Conservation (phyloP, 768 basidiomycete species). For the Russula dissimulans region DNA sequence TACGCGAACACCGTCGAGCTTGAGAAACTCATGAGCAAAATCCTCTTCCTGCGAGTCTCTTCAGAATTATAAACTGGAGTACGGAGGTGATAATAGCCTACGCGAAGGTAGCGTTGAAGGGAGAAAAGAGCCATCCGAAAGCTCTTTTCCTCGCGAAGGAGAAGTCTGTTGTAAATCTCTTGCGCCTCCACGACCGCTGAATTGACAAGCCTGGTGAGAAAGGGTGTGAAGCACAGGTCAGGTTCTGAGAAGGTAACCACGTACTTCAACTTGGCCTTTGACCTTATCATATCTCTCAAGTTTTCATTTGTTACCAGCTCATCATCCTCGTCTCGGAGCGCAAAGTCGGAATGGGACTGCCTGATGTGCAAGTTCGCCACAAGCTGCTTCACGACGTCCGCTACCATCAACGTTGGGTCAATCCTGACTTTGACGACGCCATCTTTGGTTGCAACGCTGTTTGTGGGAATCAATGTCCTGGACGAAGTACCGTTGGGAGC, state of each 20-base stretch:
- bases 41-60: conserved; percentile 55
- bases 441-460: conserved; percentile 71
- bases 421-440: conserved; percentile 79
- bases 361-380: conserved; percentile 74
- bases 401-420: conserved; percentile 73
- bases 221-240: background rate
- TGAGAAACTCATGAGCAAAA: conserved; percentile 73
- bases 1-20: conserved; percentile 57
- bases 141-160: conserved; percentile 46
- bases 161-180: conserved; percentile 65
- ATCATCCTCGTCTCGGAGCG: conserved; percentile 73
- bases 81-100: conserved; percentile 26
- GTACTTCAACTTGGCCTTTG: conserved; percentile 71
- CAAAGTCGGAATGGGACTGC: conserved; percentile 62
- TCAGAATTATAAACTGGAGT: conserved; percentile 3
- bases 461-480: conserved; percentile 64
- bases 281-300: conserved; percentile 69
- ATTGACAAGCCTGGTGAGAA: conserved; percentile 53
- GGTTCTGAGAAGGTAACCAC: conserved; percentile 20
- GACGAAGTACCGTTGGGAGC: conserved; percentile 20
- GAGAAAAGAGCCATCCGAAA: conserved; percentile 65
- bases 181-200: conserved; percentile 72
- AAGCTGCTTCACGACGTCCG: conserved; percentile 77
- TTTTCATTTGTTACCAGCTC: conserved; percentile 86
- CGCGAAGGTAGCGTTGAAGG: conserved; percentile 71